Evolutionary conservation across 768 basidiomycete genomes (phyloP).

Genomic region (Gautieria morchelliformis): DNA sequence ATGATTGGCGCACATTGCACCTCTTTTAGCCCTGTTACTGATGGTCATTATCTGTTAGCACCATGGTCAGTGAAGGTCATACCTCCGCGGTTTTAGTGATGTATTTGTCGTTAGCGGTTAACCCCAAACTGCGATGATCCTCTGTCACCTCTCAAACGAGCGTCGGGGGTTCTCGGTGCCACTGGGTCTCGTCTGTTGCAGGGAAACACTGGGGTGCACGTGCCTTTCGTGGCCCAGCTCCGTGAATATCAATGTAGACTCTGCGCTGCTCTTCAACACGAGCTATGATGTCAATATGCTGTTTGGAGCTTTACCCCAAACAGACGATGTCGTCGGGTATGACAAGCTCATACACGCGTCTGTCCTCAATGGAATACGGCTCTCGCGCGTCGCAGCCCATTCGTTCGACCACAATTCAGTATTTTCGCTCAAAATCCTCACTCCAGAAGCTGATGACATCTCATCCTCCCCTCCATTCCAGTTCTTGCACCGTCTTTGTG

Average conservation of each 20-base stretch:
- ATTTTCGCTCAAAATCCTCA: not conserved
- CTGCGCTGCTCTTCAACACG: constrained; percentile 30
- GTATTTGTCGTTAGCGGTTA: constrained; percentile 24
- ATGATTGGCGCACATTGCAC: too few relatives aligned
- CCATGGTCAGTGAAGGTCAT: too few relatives aligned
- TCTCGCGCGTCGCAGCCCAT: constrained; percentile 11
- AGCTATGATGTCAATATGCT: constrained; percentile 36
- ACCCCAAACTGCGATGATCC: constrained; percentile 20
- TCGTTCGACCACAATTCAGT: constrained; percentile 29
- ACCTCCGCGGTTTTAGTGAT: too few relatives aligned
- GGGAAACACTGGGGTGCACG: constrained; percentile 24
- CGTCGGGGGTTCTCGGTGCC: constrained; percentile 25
- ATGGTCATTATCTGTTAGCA: too few relatives aligned
- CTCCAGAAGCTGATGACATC: not conserved
- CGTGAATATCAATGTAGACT: constrained; percentile 11
- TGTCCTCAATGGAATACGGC: constrained; percentile 33
- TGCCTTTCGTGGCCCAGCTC: constrained; percentile 25
- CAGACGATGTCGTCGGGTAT: constrained; percentile 29
- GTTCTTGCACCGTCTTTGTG: constrained; percentile 22
- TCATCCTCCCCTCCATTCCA: not conserved
- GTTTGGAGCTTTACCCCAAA: constrained; percentile 28
- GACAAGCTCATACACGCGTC: constrained; percentile 36
- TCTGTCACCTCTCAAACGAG: constrained; percentile 3
- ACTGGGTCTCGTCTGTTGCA: constrained; percentile 33
- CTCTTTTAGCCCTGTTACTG: too few relatives aligned